Percentiles rank a stretch among this genome's conserved stretches.
Conservation (phyloP, 176 grass and related monocot species). For the Zoysia japonica region DNA sequence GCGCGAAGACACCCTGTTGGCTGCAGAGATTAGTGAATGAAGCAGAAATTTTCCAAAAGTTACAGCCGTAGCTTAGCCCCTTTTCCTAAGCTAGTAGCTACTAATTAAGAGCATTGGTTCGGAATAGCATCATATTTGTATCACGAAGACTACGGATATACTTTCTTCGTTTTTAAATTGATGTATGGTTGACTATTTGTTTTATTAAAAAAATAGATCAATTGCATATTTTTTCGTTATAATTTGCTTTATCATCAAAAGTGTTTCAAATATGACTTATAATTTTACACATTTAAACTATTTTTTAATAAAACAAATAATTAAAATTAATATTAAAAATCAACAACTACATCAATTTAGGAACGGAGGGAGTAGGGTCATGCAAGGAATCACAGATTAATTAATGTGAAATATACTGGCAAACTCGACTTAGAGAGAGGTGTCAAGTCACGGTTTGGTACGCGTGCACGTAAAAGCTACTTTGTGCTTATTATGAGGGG, state of each 20-base stretch:
- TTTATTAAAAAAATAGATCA: too few relatives aligned
- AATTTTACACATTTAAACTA: too few relatives aligned
- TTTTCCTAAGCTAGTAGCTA: background rate
- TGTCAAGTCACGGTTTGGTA: conserved; percentile 34
- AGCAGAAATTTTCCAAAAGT: conserved; percentile 33
- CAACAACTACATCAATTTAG: too few relatives aligned
- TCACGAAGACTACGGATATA: background rate
- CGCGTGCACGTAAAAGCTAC: conserved; percentile 13
- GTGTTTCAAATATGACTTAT: too few relatives aligned
- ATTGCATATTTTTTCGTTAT: too few relatives aligned
- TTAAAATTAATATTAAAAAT: too few relatives aligned
- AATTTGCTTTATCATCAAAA: too few relatives aligned
- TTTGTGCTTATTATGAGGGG: background rate
- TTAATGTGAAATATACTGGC: background rate
- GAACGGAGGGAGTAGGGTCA: background rate
- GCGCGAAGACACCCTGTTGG: conserved; percentile 18
- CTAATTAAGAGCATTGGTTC: too few relatives aligned
- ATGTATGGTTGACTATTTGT: too few relatives aligned
- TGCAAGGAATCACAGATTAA: conserved; percentile 19
- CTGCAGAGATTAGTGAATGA: background rate
- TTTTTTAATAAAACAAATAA: too few relatives aligned
- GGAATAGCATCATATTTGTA: too few relatives aligned
- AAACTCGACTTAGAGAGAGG: background rate
- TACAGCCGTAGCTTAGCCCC: background rate
- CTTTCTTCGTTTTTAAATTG: too few relatives aligned